Percentiles rank a stretch among this genome's conserved stretches.
These are phyloP conservation scores for Penicillium psychrosexuale DNA, from an alignment of 2,329 filamentous ascomycete genomes.

Conservation along the genomic window DNA sequence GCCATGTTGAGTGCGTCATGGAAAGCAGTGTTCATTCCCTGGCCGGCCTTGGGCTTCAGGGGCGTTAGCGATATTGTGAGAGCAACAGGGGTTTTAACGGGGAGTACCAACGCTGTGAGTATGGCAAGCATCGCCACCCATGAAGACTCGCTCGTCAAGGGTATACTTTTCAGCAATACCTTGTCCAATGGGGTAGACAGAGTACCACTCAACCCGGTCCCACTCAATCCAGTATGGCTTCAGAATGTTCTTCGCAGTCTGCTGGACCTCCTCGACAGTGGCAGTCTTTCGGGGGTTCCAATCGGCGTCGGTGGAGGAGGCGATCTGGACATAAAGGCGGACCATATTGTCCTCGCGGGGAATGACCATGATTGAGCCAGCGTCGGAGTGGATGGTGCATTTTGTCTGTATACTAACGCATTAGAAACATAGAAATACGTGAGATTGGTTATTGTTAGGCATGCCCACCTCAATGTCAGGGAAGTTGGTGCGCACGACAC, in stretches of 20 bases:
- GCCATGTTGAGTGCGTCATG: constrained; percentile 76
- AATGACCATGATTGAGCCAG: constrained; percentile 63
- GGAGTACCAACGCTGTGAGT: constrained; percentile 48
- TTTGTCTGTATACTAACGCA: constrained; percentile 51
- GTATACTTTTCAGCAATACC: constrained; percentile 64
- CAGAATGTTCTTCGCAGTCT: constrained; percentile 56
- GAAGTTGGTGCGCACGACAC: constrained; percentile 61
- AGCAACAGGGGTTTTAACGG: neutral
- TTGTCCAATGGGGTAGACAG: constrained; percentile 64
- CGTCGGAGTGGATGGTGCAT: constrained; percentile 65
- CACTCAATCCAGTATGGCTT: constrained; percentile 60
- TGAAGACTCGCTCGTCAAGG: constrained; percentile 62
- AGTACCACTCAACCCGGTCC: constrained; percentile 65
- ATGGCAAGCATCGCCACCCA: constrained; percentile 64
- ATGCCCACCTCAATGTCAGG: constrained; percentile 57
- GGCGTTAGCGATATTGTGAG: neutral
- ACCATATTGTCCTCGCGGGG: constrained; percentile 51
- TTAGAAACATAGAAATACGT: neutral
- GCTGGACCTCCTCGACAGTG: constrained; percentile 58
- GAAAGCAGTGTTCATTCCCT: constrained; percentile 63
- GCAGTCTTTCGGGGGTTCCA: constrained; percentile 61
- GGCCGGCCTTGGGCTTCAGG: constrained; percentile 56
- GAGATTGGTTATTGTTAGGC: neutral
- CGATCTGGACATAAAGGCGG: constrained; percentile 55
- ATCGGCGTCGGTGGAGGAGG: constrained; percentile 59